Base-by-base conservation (phyloP, 352 stramenopile species). In the Globisporangium cylindrosporum region DNA sequence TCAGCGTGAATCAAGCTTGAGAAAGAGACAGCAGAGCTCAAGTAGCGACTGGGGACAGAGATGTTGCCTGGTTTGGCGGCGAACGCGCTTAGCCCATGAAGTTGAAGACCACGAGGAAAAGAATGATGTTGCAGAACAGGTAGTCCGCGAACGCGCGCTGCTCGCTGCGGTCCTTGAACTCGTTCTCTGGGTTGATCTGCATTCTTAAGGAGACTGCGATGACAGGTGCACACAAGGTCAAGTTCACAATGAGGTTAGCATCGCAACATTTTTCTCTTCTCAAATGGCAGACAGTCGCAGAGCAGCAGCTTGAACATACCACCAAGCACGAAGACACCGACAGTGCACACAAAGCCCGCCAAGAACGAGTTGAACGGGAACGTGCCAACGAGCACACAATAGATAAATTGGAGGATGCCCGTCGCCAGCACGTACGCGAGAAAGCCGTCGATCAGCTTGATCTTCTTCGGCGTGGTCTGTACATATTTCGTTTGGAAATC, bases 291-390 rank as follows among this genome's bases (percentile, higher is more conserved):
- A 15, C 55, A 22, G n/a, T 25, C 24, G n/a, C 25, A 73, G 36
- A 53, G 6, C 8, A 38, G 38, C 48, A 64, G 38, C 15, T 12
- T 10, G 12, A 0, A 76, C 82, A 29, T 58, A 95, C 89, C 90
- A 43, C 90, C 91, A 10, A 97, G 76, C 60, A 97, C 91, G 68
- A 97, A 97, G 66, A 94, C 86, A 61, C 91, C 91, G 38, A 97
- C 86, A 22, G 88, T 94, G 79, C 87, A 96, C 36, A 96, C 83
- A 63, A 97, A 96, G 66, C 90, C 90, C 20, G 91, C 90, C 43
- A 97, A 78, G 74, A 97, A 97, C 71, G 91, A 97, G 77, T 97
- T 97, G 80, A 97, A 97, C 27, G 91, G 91, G 77, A 97, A 97
- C 38, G 77, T 96, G 62, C 91, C 91, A 15, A 97, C 90, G 55